Base-by-base conservation (phyloP, 306 rosid genomes). In the Erythrophleum fordii region DNA sequence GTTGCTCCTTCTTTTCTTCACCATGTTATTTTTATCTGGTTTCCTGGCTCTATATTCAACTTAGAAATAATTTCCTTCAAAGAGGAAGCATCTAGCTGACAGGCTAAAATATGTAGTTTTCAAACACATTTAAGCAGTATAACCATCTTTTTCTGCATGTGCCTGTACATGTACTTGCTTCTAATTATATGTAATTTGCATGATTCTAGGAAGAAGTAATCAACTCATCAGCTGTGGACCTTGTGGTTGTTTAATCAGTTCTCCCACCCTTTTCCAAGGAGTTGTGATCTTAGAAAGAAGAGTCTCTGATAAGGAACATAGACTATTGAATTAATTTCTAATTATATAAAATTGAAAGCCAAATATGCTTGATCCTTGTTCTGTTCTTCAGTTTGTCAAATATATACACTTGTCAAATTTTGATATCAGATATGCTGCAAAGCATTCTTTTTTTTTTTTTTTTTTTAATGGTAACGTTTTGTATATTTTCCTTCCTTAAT, bases 51-150 rank as follows among this genome's bases (percentile, higher is more conserved):
- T 26, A n/a, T 65, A 20, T 73, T 77, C 28, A 41, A 42, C 10
- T 82, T 7, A 20, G 34, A 77, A 29, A 55, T 22, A 52, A 18
- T 35, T 64, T 23, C 48, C 14, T 67, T 52, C 44, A 64, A 17
- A 71, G 25, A 49, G 35, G 55, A 46, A 41, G 35, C 72, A 72
- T 39, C 67, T 48, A 77, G 67, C 51, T 46, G 64, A 77, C 39
- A 42, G 75, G 29, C 61, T 35, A 55, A 83, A 64, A 51, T 58
- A 72, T 25, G 17, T 42, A 18, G 39, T 69, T 44, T 22, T 11
- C 29, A 37, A 20, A 66, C 44, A 37, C 28, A 37, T 66, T n/a
- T 37, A 35, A n/a, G 48, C 48, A 13, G 42, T 31, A 2, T 16
- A 11, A 14, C 45, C 23, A 37, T 37, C 9, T 41, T 55, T 22